A percentile compares a stretch with the other conserved stretches of the same genome.
phyloP scores from a whole-genome alignment of 768 basidiomycete genomes.

The Porpolomopsis calyptriformis region DNA sequence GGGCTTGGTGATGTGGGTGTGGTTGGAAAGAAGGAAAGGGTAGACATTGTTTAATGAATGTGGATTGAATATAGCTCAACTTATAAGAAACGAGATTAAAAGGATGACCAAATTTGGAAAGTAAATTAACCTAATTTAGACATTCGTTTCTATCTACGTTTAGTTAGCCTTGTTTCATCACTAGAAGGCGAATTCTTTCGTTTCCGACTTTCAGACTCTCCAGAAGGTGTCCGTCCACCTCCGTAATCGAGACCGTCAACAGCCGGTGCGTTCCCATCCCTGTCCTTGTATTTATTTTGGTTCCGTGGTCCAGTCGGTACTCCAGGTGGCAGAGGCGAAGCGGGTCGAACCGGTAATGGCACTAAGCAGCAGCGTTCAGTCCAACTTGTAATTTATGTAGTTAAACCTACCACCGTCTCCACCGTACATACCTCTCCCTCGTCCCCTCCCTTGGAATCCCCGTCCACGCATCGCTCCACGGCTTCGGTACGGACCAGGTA shows the following conservation, averaged over 20 bases:
- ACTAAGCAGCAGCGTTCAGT: conserved; percentile 10
- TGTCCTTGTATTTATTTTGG: conserved; percentile 84
- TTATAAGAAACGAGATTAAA: too few species aligned
- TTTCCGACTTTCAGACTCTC: conserved; percentile 61
- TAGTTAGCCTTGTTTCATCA: too few species aligned
- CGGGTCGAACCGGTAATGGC: conserved; percentile 56
- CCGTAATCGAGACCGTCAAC: conserved; percentile 88
- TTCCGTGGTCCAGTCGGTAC: conserved; percentile 84
- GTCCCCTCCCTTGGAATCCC: conserved; percentile 29
- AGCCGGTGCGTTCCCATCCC: conserved; percentile 74
- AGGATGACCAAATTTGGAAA: too few species aligned
- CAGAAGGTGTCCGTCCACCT: conserved; percentile 50
- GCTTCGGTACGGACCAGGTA: conserved; percentile 27
- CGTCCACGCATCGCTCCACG: conserved; percentile 34
- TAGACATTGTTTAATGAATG: too few species aligned
- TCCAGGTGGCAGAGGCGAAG: conserved; percentile 76
- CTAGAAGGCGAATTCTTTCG: too few species aligned
- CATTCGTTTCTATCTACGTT: too few species aligned
- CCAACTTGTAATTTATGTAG: conserved; percentile 3
- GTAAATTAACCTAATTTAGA: too few species aligned
- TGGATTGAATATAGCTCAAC: too few species aligned
- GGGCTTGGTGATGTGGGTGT: too few species aligned
- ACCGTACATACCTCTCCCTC: conserved; percentile 30
- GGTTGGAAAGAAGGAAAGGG: too few species aligned
- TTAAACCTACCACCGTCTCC: conserved; percentile 26